These are phyloP conservation scores for Thermothielavioides terrestris DNA, from an alignment of 495 filamentous ascomycete species.

Conservation along the genomic window DNA sequence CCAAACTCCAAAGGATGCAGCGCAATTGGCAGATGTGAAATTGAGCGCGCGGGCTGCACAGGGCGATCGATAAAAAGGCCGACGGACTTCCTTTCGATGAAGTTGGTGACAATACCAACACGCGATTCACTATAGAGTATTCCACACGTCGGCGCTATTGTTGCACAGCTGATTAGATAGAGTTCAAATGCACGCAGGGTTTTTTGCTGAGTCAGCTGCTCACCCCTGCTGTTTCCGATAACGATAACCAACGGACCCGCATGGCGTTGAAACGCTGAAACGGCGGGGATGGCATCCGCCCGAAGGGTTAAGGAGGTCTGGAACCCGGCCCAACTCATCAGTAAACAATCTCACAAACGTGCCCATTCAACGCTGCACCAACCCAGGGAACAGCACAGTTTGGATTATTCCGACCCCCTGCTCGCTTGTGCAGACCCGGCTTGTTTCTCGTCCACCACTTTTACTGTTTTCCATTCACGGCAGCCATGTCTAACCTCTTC, in stretches of 20 bases:
- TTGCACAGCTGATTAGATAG: neutral
- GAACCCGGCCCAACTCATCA: constrained; percentile 8
- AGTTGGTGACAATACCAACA: neutral
- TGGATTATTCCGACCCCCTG: neutral
- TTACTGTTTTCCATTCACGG: neutral
- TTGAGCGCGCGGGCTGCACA: no score
- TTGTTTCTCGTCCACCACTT: neutral
- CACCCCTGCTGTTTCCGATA: constrained; percentile 4
- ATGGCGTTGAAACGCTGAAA: constrained; percentile 12
- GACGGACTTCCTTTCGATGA: neutral
- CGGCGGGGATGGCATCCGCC: constrained; percentile 5
- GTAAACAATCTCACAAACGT: constrained; percentile 5
- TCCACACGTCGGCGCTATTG: neutral
- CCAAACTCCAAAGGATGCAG: no score
- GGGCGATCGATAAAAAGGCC: neutral
- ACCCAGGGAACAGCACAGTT: neutral
- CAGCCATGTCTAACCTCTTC: constrained; percentile 65
- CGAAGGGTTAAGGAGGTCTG: constrained; percentile 1
- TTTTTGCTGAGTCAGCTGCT: constrained; percentile 1
- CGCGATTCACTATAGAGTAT: neutral
- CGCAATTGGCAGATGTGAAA: no score
- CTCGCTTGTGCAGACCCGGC: neutral
- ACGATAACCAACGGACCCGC: constrained; percentile 18
- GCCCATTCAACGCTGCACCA: neutral
- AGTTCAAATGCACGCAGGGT: no score